Conservation (phyloP, 2,329 filamentous ascomycete genomes). For the Alternaria angustiovoidea region DNA sequence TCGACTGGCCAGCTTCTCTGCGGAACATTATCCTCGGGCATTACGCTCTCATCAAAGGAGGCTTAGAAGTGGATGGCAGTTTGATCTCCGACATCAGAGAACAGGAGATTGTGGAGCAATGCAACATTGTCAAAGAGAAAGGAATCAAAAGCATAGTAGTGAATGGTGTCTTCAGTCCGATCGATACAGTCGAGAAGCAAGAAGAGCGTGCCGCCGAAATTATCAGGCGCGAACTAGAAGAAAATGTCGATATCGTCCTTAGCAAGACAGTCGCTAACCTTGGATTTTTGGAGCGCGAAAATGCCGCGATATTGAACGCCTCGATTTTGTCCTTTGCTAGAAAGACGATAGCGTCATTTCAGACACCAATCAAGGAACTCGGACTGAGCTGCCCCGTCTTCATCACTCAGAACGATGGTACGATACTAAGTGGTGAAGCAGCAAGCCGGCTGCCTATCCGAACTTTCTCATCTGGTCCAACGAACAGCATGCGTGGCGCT, state of each 20-base stretch:
- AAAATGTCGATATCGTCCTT: slow-evolving; percentile 59
- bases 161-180: slow-evolving; percentile 66
- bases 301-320: slow-evolving; percentile 61
- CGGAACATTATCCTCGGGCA: slow-evolving; percentile 58
- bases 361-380: slow-evolving; percentile 56
- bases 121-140: slow-evolving; percentile 54
- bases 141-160: slow-evolving; percentile 61
- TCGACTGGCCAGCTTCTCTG: slow-evolving; percentile 59
- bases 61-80: slow-evolving; percentile 60
- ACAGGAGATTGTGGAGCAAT: slow-evolving; percentile 56
- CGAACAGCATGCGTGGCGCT: slow-evolving; percentile 63
- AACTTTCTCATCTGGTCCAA: slow-evolving; percentile 62
- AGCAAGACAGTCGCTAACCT: slow-evolving; percentile 61
- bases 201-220: slow-evolving; percentile 61
- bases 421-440: slow-evolving; percentile 56
- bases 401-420: slow-evolving; percentile 63
- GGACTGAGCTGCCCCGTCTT: slow-evolving; percentile 59
- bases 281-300: slow-evolving; percentile 61
- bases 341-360: slow-evolving; percentile 57
- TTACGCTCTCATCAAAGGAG: slow-evolving; percentile 57
- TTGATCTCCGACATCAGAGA: slow-evolving; percentile 54
- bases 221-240: slow-evolving; percentile 56
- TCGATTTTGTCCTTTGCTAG: slow-evolving; percentile 58
- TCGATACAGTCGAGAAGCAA: slow-evolving; percentile 63
- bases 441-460: slow-evolving; percentile 60